Evolutionary conservation across 1,139 yeast genomes (phyloP), one percentile per base, ranked within the genome.

Genomic region (Eremothecium cymbalariae): DNA sequence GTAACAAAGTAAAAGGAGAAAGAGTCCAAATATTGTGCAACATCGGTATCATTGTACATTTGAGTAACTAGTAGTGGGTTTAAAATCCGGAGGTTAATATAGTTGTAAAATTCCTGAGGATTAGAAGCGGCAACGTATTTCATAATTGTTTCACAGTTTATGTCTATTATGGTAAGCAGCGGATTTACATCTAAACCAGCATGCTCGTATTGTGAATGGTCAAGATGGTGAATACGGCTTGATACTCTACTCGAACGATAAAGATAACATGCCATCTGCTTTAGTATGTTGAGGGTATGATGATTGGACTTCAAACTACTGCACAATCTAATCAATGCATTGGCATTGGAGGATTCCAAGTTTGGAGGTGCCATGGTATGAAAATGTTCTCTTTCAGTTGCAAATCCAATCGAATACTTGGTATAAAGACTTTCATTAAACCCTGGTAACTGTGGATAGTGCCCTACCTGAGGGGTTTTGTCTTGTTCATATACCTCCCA

Each of bases 71-170:
- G 31, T 13, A 52, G 32, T 6, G 54, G 56, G 13, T 40, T 39
- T 4, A 47, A 22, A 8, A 54, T 41, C 22, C 40, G 42, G 2
- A 33, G 18, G 21, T 43, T 42, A 23, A 54, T 27, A 35, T 41
- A 51, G 9, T 43, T 38, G 5, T 40, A 38, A 25, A 41, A 51
- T 24, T 54, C 55, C 2, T 37, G 27, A 8, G 53, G 52, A 36
- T 55, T 55, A 2, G 60, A 43, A n/a, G 60, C 57, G 8, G 57
- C 51, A 5, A 48, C 33, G 36, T 44, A 54, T 20, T 51, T 42
- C 16, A 50, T 38, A 6, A 53, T 42, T 27, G 46, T 48, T 16
- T 46, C 51, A 9, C 51, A 42, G 7, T 55, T 47, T 12, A 40
- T 28, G 33, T 52, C 59, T 8, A 53, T 36, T 30, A 43, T 47